These are phyloP conservation scores for Globisporangium cylindrosporum DNA, from an alignment of 352 stramenopile species.

Conservation along the genomic window DNA sequence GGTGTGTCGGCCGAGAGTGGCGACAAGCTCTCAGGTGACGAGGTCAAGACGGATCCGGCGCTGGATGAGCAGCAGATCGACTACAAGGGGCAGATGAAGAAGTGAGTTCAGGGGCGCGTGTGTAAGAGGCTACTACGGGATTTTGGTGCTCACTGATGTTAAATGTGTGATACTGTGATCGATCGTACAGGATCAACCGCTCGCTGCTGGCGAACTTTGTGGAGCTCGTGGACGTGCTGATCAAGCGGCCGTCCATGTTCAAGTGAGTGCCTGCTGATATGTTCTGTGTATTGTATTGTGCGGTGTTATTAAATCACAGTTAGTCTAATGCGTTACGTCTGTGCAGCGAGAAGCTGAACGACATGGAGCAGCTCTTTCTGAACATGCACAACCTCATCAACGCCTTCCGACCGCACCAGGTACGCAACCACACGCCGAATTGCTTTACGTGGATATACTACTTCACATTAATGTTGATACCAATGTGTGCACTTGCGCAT, in stretches of 20 bases:
- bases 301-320: too few relatives aligned
- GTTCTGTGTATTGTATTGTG: not conserved
- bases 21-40: constrained; percentile 18
- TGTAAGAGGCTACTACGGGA: not conserved
- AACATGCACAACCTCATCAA: constrained; percentile 92
- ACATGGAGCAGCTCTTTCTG: constrained; percentile 83
- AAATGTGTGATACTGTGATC: not conserved
- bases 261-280: constrained; percentile 46
- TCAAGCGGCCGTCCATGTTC: constrained; percentile 74
- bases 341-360: constrained; percentile 67
- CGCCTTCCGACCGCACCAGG: constrained; percentile 80
- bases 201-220: constrained; percentile 85
- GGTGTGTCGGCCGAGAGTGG: not conserved
- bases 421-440: constrained; percentile 5
- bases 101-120: constrained; percentile 24
- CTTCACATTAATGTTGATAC: not conserved
- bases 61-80: constrained; percentile 31
- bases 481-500: not conserved
- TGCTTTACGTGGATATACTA: not conserved
- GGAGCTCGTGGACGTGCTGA: constrained; percentile 80
- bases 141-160: not conserved
- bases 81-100: constrained; percentile 82
- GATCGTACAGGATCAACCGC: constrained; percentile 55
- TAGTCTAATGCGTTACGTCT: too few relatives aligned
- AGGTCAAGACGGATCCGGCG: not conserved